Base-by-base conservation (phyloP, 169 alveolate genomes). In the Neospora caninum region DNA sequence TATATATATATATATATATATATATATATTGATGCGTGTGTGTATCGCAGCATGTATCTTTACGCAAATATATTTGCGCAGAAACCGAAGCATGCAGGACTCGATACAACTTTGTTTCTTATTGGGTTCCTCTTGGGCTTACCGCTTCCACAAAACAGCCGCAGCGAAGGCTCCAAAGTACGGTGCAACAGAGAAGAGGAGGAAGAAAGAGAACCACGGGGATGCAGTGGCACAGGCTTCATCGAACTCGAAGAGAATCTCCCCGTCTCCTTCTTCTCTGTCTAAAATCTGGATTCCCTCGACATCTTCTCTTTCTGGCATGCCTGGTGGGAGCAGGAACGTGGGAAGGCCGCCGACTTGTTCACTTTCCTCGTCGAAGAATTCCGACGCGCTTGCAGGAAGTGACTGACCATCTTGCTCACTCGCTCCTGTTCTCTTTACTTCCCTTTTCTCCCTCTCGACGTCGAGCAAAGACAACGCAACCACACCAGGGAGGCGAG, bases 241-340 rank as follows among this genome's bases (percentile, higher is more conserved):
- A 42, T 82, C 89, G 41, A 29, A 82, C 67, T 82, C 89, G 67
- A 29, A 82, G 67, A 82, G 89, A 38, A 82, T 22, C 38, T 82
- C 69, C 42, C 67, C 64, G 38, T 43, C 64, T 10, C 69, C 89
- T 42, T 41, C 89, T 25, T 42, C 67, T 41, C 89, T 82, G 41
- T 41, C 64, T 22, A 82, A 36, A 82, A 82, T 31, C 20, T 82
- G 67, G 9, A 82, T 42, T 7, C 41, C 64, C 39, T 82, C 89
- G 89, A 82, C 45, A 16, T 78, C 86, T 43, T 78, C 31, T 7
- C 31, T 43, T 38, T 6, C 45, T n/a, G 27, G 13, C 27, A 78
- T 27, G 16, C 73, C 73, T 10, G 73, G 73, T 22, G 73, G 73
- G n/a, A 64, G 73, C 73, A 64, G 73, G n/a, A 64, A 64, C 4